Base-by-base conservation (phyloP, 116 monocot species). In the Cymodocea nodosa region DNA sequence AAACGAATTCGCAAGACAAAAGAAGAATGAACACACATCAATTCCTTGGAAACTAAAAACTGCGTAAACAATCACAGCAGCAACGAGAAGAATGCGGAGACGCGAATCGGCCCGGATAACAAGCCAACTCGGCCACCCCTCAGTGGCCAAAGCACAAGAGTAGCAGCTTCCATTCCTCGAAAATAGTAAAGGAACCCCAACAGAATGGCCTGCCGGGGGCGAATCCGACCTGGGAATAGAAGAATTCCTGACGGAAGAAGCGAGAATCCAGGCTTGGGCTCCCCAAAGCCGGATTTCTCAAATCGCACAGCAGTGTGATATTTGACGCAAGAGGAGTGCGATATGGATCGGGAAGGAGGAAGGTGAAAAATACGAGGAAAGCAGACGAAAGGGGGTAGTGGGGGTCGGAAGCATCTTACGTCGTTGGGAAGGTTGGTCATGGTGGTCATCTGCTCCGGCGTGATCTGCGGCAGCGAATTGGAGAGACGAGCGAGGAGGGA, bases 401-500 rank as follows among this genome's bases (percentile, higher is more conserved):
- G 44, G 64, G 23, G 12, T 13, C 10, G 25, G 44, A 22, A 23
- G 11, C 65, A 1, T 30, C 30, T 65, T 65, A 65, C 65, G 22
- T 65, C 65, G 65, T 49, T 49, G n/a, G 65, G 48, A 49, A 49
- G 49, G 44, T 39, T 65, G 48, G 65, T 20, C 50, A 51, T 65
- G 22, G 44, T 65, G 65, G 65, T 65, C 65, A 65, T 65, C 24
- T 49, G 49, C 49, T 8, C 18, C 6, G 65, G 65, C 65, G 65
- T 22, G 65, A 65, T 65, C 65, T 65, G 65, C 51, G 50, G 50
- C 44, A 50, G 49, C 23, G 51, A 65, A 65, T 65, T 15, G 50
- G 65, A 61, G 65, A 61, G 61, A 13, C 5, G 25, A 35, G 25
- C 10, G 18, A 24, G 25, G 61, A 61, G 17, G 61, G 16, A 35